phyloP scores from a whole-genome alignment of 345 rosid species.

The Aquilaria sinensis region DNA sequence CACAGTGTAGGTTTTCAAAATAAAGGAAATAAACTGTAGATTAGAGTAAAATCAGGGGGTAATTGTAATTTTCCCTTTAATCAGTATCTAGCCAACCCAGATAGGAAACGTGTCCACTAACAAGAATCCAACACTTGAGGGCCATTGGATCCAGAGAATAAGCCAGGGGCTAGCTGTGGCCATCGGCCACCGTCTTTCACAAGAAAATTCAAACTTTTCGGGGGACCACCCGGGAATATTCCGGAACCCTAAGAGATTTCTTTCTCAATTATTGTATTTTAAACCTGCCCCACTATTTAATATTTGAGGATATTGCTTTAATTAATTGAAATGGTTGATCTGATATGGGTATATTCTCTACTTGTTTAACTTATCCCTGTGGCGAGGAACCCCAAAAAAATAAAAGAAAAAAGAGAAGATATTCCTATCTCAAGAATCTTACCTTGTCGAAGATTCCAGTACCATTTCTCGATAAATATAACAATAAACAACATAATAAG shows the following conservation, averaged over 20 bases:
- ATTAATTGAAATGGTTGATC: too few relatives aligned
- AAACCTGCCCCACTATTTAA: too few relatives aligned
- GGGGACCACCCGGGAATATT: slow-evolving; percentile 27
- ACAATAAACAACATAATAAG: too few relatives aligned
- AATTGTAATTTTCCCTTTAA: too few relatives aligned
- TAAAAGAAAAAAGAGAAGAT: slow-evolving; percentile 6
- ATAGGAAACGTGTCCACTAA: not conserved
- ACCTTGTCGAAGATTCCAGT: slow-evolving; percentile 24
- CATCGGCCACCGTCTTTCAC: not conserved
- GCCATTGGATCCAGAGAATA: slow-evolving; percentile 6
- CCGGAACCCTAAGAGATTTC: slow-evolving; percentile 9
- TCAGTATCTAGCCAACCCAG: too few relatives aligned
- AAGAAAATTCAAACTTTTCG: not conserved
- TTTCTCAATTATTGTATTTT: not conserved
- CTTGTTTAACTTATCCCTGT: slow-evolving; percentile 16
- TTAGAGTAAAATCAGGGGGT: too few relatives aligned
- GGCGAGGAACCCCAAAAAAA: slow-evolving; percentile 2
- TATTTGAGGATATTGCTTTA: too few relatives aligned
- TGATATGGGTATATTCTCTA: slow-evolving; percentile 21
- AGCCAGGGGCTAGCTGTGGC: not conserved
- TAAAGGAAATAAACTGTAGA: too few relatives aligned
- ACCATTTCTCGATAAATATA: not conserved
- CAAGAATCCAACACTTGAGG: slow-evolving; percentile 4
- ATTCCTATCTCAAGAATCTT: slow-evolving; percentile 30
- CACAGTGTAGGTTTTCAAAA: too few relatives aligned